A percentile compares a stretch with the other conserved stretches of the same genome.
phyloP scores from a whole-genome alignment of 345 rosid genomes.

The Eucalyptus marginata region DNA sequence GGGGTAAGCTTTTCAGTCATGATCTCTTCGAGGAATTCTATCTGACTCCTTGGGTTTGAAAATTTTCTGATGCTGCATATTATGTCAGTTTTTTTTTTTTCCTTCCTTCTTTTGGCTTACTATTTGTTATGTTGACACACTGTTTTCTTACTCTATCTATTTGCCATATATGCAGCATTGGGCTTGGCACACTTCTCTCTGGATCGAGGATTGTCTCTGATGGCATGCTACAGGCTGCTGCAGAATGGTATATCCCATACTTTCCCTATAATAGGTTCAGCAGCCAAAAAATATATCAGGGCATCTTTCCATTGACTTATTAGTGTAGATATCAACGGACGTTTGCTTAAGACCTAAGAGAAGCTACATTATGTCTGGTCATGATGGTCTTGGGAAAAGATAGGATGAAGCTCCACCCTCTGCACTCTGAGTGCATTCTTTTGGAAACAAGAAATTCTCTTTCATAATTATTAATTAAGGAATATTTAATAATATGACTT shows the following conservation, averaged over 20 bases:
- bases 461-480: not conserved
- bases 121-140: not conserved
- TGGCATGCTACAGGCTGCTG: conserved; percentile 99
- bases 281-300: not conserved
- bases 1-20: conserved; percentile 44
- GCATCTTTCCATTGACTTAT: not conserved
- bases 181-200: conserved; percentile 94
- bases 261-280: not conserved
- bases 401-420: not conserved
- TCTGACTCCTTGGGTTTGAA: not conserved
- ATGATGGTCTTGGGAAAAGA: not conserved
- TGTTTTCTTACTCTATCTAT: not conserved
- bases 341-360: not conserved
- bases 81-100: not conserved
- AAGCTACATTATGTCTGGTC: not conserved
- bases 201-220: conserved; percentile 81
- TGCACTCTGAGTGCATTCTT: not conserved
- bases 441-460: not conserved
- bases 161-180: conserved; percentile 45
- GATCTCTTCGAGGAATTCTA: not conserved
- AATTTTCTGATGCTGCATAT: not conserved
- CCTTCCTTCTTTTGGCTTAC: not conserved
- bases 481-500: not conserved
- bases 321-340: not conserved
- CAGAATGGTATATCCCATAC: conserved; percentile 57